Evolutionary conservation across 164 flowering plant species (phyloP).

Genomic region (Umbellularia californica): DNA sequence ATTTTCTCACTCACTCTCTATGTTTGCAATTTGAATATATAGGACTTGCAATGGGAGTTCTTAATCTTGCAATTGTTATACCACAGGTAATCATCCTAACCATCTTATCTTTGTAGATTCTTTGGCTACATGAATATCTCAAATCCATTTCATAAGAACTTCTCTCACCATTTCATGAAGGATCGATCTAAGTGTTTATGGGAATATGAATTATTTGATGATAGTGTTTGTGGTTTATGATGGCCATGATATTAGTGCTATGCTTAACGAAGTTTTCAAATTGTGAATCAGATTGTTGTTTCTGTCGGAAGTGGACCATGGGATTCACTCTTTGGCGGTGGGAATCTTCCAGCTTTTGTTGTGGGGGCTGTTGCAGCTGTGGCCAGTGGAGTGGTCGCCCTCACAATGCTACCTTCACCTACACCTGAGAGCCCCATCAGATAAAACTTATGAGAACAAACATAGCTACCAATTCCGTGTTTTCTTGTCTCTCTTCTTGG

Average conservation of each 20-base stretch:
- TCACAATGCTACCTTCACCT: conserved; percentile 36
- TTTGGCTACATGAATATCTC: no score
- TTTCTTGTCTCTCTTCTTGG: background rate
- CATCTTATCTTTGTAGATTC: no score
- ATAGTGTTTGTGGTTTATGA: no score
- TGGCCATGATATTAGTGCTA: background rate
- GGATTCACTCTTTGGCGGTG: conserved; percentile 65
- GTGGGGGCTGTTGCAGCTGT: conserved; percentile 54
- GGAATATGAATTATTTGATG: no score
- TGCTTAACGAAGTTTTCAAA: background rate
- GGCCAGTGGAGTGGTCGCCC: conserved; percentile 42
- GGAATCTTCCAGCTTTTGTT: conserved; percentile 65
- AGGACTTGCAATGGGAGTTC: conserved; percentile 12
- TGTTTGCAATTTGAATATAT: background rate
- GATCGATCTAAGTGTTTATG: no score
- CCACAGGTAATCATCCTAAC: conserved; percentile 7
- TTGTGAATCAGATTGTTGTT: conserved; percentile 45
- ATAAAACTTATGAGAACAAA: no score
- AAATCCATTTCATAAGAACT: no score
- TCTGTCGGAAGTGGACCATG: conserved; percentile 56
- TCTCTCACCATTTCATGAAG: no score
- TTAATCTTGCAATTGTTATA: conserved; percentile 9
- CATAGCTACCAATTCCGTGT: no score
- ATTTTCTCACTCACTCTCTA: background rate
- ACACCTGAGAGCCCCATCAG: background rate